Base-by-base conservation (phyloP, 2,329 filamentous ascomycete genomes). In the Venturiaceae sp. region DNA sequence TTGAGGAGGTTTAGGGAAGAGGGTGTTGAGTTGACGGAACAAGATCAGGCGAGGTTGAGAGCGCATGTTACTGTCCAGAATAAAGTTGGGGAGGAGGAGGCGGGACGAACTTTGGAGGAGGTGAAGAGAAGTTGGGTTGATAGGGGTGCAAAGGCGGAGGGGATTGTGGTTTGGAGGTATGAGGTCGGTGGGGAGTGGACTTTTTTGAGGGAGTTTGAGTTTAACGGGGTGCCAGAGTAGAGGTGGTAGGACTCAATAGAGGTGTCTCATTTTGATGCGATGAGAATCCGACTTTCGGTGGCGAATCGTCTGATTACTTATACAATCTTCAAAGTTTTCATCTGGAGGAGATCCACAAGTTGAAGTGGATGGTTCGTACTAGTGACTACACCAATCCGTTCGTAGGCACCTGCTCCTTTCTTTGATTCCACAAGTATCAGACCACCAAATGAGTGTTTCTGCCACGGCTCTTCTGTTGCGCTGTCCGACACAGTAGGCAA, bases 51-150 rank as follows among this genome's bases (percentile, higher is more conserved):
- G 13, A 47, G 44, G 30, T 62, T 63, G 50, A 57, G 39, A 53
- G 32, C 60, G 8, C 64, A 66, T 41, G 64, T 62, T 36, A 65
- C 64, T 6, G 58, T 65, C 23, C 60, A 63, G 59, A 66, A 66
- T 55, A 65, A 66, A 44, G 44, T 47, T 23, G 44, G 44, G 3
- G 2, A 47, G n/a, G 64, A 62, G 16, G 56, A 60, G 14, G 60
- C 63, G 44, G 46, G 59, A 6, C 55, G 53, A 19, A 52, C 52
- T 3, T 54, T 63, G 14, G 44, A 61, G 21, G 32, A 60, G 34
- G 50, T 57, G 14, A 30, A 44, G 34, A 33, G 32, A 39, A 19
- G n/a, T 50, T 33, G 28, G 30, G 16, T 53, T 21, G 30, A 57
- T 8, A 34, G 37, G 23, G 28, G 19, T 14, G 55, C 34, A 13